Conservation (phyloP, 2,329 filamentous ascomycete species). For the Xylaria sp. region DNA sequence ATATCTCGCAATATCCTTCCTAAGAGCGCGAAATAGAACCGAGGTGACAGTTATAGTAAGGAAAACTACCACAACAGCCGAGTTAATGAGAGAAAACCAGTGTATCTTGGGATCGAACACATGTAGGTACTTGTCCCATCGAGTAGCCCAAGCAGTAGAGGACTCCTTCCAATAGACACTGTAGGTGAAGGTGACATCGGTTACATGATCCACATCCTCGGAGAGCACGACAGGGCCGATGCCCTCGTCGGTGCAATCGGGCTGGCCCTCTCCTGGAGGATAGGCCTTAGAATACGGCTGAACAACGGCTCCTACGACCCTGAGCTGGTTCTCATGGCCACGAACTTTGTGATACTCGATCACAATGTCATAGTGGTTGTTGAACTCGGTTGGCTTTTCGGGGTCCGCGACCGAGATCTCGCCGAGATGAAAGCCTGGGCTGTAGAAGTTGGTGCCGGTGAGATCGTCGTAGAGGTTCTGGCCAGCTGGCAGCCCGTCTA, state of each 20-base stretch:
- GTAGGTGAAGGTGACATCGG: constrained; percentile 86
- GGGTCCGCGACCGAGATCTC: constrained; percentile 57
- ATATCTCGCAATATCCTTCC: constrained; percentile 96
- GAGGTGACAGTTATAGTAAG: constrained; percentile 91
- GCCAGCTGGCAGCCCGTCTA: constrained; percentile 92
- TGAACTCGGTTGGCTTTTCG: constrained; percentile 71
- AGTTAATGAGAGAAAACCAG: constrained; percentile 98
- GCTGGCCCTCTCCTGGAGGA: constrained; percentile 58
- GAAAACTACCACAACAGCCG: constrained; percentile 92
- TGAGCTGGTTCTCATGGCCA: constrained; percentile 73
- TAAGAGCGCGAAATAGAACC: constrained; percentile 87
- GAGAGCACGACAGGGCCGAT: constrained; percentile 69
- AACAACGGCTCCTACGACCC: constrained; percentile 92
- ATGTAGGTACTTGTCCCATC: constrained; percentile 99
- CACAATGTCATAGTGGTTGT: constrained; percentile 96
- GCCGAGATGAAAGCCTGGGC: constrained; percentile 88
- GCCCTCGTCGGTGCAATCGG: constrained; percentile 71
- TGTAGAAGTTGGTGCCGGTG: constrained; percentile 85
- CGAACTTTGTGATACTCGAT: constrained; percentile 90
- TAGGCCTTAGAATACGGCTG: constrained; percentile 79
- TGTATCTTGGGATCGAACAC: constrained; percentile 98
- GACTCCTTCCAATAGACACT: constrained; percentile 90
- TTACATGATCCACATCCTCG: constrained; percentile 64
- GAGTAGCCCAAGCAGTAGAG: constrained; percentile 89
- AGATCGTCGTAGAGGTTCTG: constrained; percentile 82